A percentile compares a stretch with the other conserved stretches of the same genome.
phyloP scores from a whole-genome alignment of 441 rosid genomes.

The Omphalea diandra region DNA sequence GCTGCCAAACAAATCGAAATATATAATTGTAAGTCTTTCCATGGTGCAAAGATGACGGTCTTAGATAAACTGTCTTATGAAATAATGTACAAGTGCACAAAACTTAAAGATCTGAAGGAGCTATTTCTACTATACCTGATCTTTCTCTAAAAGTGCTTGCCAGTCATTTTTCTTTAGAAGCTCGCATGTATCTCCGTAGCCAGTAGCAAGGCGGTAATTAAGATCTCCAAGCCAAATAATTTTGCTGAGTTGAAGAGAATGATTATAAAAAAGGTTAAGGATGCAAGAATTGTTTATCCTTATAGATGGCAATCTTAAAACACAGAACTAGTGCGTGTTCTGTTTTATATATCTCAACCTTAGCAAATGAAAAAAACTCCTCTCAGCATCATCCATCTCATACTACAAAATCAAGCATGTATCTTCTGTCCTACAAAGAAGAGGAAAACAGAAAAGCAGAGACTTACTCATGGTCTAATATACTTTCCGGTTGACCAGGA shows the following conservation, averaged over 20 bases:
- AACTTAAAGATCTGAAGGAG: no score
- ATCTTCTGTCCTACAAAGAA: no score
- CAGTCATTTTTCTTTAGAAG: constrained; percentile 60
- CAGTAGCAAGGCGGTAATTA: constrained; percentile 74
- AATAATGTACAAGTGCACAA: no score
- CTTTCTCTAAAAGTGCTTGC: constrained; percentile 79
- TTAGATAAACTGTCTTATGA: no score
- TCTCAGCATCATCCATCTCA: no score
- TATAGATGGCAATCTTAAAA: no score
- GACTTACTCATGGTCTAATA: constrained; percentile 82
- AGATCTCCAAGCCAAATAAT: constrained; percentile 95
- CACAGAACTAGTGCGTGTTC: no score
- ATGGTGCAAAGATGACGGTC: not conserved
- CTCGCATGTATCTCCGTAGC: constrained; percentile 42
- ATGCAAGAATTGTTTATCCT: not conserved
- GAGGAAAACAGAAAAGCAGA: not conserved
- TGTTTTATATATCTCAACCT: no score
- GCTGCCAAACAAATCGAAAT: constrained; percentile 37
- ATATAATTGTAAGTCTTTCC: not conserved
- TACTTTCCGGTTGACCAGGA: constrained; percentile 35
- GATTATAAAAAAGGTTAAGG: not conserved
- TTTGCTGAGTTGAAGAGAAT: constrained; percentile 45
- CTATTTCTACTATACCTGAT: constrained; percentile 80
- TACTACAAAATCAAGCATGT: not conserved
- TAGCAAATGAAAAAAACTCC: no score